phyloP scores from a whole-genome alignment of 306 rosid species.

The Abrus precatorius region DNA sequence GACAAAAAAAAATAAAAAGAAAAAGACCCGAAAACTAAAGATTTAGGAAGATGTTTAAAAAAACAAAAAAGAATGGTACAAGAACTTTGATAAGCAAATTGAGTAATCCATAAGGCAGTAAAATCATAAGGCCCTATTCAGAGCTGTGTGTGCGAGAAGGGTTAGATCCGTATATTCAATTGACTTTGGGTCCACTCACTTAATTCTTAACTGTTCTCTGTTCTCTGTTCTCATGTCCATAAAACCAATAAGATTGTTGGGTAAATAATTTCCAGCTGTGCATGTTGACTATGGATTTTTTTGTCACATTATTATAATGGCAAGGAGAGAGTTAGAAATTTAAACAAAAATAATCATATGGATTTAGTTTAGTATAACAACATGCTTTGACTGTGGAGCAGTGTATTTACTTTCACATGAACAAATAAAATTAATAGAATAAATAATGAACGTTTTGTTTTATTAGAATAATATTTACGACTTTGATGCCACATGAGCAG shows the following conservation, averaged over 20 bases:
- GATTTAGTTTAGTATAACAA: neutral
- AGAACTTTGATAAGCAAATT: neutral
- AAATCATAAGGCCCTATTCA: neutral
- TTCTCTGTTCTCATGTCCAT: neutral
- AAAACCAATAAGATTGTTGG: neutral
- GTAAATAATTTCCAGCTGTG: slow-evolving; percentile 8
- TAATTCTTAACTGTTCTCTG: slow-evolving; percentile 18
- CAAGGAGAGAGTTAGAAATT: too few relatives aligned
- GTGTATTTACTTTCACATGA: neutral
- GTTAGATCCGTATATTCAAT: slow-evolving; percentile 25
- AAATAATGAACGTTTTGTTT: neutral
- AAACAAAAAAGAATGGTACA: too few relatives aligned
- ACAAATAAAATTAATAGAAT: too few relatives aligned
- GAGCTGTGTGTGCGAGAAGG: neutral
- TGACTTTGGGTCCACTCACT: slow-evolving; percentile 42
- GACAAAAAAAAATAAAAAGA: neutral
- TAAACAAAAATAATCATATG: too few relatives aligned
- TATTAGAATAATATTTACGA: slow-evolving; percentile 29
- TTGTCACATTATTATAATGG: neutral
- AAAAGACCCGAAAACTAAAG: too few relatives aligned
- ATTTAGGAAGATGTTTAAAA: neutral
- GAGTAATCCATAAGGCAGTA: slow-evolving; percentile 3
- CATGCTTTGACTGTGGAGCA: neutral
- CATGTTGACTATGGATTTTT: neutral
- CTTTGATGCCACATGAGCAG: slow-evolving; percentile 54